Conservation (phyloP, 805 yeast genomes). For the Zygoascus ofunaensis region DNA sequence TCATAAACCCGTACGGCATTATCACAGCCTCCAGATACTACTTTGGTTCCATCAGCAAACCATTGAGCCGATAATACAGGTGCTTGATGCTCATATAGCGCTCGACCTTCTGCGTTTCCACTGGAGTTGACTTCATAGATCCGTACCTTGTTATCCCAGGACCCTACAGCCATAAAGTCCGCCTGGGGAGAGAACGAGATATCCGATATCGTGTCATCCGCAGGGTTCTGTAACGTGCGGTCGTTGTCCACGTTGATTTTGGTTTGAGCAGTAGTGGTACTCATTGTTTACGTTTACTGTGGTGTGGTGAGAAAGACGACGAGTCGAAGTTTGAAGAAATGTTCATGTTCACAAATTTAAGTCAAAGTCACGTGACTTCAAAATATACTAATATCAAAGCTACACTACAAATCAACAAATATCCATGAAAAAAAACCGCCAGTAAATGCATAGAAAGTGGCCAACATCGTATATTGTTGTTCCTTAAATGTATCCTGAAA, state of each 20-base stretch:
- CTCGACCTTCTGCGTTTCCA: conserved; percentile 81
- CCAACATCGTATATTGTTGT: too few species aligned
- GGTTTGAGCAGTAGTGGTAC: neutral
- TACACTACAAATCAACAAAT: neutral
- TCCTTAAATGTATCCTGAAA: neutral
- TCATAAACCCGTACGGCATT: conserved; percentile 80
- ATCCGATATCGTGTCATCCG: conserved; percentile 86
- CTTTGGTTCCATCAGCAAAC: conserved; percentile 79
- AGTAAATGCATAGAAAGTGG: too few species aligned
- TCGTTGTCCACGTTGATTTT: conserved; percentile 16
- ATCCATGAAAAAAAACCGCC: neutral
- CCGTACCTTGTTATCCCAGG: conserved; percentile 94
- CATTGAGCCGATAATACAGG: conserved; percentile 80
- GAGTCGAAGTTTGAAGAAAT: neutral
- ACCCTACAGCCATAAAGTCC: conserved; percentile 69
- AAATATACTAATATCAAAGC: neutral
- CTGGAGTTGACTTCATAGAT: conserved; percentile 73
- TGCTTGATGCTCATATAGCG: conserved; percentile 79
- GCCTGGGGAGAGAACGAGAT: conserved; percentile 79
- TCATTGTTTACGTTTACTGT: neutral
- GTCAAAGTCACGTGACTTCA: too few species aligned
- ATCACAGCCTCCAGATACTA: conserved; percentile 85
- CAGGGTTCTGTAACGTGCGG: conserved; percentile 50
- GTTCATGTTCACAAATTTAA: neutral
- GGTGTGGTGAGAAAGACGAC: neutral